Evolutionary conservation across 1,139 yeast genomes (phyloP).

Genomic region (Diutina neorugosa): DNA sequence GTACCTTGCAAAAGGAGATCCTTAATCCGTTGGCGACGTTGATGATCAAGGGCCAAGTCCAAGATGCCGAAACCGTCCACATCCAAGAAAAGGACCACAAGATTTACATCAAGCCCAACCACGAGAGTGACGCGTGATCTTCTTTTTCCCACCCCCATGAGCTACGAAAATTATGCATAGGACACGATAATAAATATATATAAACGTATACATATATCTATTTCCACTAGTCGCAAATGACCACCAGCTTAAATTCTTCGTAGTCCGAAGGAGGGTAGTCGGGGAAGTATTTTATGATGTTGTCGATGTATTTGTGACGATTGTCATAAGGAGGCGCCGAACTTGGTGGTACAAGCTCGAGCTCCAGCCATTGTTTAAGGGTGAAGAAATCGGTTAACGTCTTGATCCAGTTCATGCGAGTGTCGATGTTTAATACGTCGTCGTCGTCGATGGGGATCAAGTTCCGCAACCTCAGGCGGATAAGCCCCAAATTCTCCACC

Average conservation of each 20-base stretch:
- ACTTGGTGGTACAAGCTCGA: slow-evolving; percentile 12
- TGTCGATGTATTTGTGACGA: slow-evolving; percentile 3
- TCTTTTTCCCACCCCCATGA: background rate
- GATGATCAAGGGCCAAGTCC: slow-evolving; percentile 68
- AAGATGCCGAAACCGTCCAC: slow-evolving; percentile 53
- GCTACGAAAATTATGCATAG: background rate
- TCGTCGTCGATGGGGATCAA: slow-evolving; percentile 27
- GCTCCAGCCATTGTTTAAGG: slow-evolving; percentile 47
- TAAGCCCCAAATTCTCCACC: slow-evolving; percentile 47
- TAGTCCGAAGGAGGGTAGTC: slow-evolving; percentile 3
- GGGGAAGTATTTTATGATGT: slow-evolving; percentile 4
- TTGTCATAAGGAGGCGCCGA: slow-evolving; percentile 4
- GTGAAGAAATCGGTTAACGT: slow-evolving; percentile 48
- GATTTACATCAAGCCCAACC: slow-evolving; percentile 15
- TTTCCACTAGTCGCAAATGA: background rate
- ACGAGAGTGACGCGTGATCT: background rate
- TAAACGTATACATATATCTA: background rate
- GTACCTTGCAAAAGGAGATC: slow-evolving; percentile 70
- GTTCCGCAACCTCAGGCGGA: slow-evolving; percentile 42
- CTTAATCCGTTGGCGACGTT: slow-evolving; percentile 79
- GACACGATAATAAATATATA: background rate
- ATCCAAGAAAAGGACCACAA: slow-evolving; percentile 17
- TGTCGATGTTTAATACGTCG: slow-evolving; percentile 40
- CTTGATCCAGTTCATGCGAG: slow-evolving; percentile 66
- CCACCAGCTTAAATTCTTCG: slow-evolving; percentile 1